A percentile compares a stretch with the other conserved stretches of the same genome.
phyloP scores from a whole-genome alignment of 495 filamentous ascomycete genomes.

The Penicillium odoratum region DNA sequence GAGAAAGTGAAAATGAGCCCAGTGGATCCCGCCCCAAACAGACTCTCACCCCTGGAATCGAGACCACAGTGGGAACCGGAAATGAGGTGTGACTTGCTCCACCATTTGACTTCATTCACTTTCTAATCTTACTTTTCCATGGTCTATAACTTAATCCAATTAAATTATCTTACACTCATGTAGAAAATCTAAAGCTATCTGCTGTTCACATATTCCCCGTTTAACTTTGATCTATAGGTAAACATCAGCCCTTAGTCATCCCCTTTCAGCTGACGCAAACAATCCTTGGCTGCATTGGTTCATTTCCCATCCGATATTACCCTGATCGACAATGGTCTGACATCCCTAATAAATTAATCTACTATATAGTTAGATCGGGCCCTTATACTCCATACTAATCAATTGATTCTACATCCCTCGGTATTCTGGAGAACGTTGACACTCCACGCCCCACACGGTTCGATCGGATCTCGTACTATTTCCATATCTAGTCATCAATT shows the following conservation, averaged over 20 bases:
- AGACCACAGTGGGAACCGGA: constrained; percentile 20
- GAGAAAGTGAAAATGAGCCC: constrained; percentile 13
- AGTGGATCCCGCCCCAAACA: constrained; percentile 20
- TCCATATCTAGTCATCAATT: not conserved
- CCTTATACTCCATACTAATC: too few relatives aligned
- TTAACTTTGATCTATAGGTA: too few relatives aligned
- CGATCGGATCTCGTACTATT: constrained; percentile 7
- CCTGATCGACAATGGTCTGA: not conserved
- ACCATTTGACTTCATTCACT: not conserved
- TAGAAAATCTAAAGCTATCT: too few relatives aligned
- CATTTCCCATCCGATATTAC: not conserved
- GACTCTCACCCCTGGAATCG: constrained; percentile 19
- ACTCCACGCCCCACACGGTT: constrained; percentile 4
- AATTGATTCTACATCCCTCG: too few relatives aligned
- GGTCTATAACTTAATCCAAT: too few relatives aligned
- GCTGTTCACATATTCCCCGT: too few relatives aligned
- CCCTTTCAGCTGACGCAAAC: not conserved
- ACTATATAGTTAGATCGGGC: too few relatives aligned
- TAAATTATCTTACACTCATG: too few relatives aligned
- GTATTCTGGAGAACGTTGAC: not conserved
- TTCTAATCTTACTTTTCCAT: too few relatives aligned
- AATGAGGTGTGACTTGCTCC: constrained; percentile 10
- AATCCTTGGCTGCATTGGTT: not conserved
- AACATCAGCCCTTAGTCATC: too few relatives aligned
- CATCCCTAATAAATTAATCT: too few relatives aligned